Percentiles rank a stretch among this genome's conserved stretches.
Evolutionary conservation across 352 stramenopile species (phyloP).

Genomic region (Phytophthora citricola): DNA sequence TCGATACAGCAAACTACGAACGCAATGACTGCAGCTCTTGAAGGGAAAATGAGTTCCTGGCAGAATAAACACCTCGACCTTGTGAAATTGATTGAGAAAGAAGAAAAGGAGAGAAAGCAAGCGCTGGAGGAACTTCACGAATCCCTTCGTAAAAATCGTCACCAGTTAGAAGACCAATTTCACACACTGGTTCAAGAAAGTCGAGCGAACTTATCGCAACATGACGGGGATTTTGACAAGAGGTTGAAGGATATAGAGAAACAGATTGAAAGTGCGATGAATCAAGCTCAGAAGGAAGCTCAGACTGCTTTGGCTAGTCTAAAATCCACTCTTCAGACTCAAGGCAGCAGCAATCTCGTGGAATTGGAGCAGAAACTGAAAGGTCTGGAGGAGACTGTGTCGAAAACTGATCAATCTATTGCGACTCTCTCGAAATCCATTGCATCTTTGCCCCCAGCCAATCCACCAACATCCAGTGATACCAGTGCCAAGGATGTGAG

Average conservation of each 20-base stretch:
- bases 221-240: slow-evolving; percentile 40
- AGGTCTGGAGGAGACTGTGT: slow-evolving; percentile 36
- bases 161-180: slow-evolving; percentile 60
- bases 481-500: slow-evolving; percentile 13
- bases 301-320: slow-evolving; percentile 15
- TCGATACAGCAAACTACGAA: slow-evolving; percentile 27
- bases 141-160: slow-evolving; percentile 47
- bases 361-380: slow-evolving; percentile 37
- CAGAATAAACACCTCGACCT: slow-evolving; percentile 46
- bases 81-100: slow-evolving; percentile 42
- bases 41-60: slow-evolving; percentile 26
- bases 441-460: not conserved
- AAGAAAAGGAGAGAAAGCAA: slow-evolving; percentile 60
- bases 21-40: slow-evolving; percentile 26
- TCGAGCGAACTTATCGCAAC: slow-evolving; percentile 38
- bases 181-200: slow-evolving; percentile 48
- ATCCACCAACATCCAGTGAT: slow-evolving; percentile 13
- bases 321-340: slow-evolving; percentile 13
- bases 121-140: slow-evolving; percentile 48
- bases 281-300: slow-evolving; percentile 25
- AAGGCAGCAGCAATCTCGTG: slow-evolving; percentile 11
- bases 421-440: slow-evolving; percentile 27
- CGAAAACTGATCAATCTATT: slow-evolving; percentile 20
- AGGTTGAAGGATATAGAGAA: slow-evolving; percentile 45
- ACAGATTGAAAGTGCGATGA: slow-evolving; percentile 14